Base-by-base conservation (phyloP, 2,329 filamentous ascomycete genomes). In the Apiospora malaysiana region DNA sequence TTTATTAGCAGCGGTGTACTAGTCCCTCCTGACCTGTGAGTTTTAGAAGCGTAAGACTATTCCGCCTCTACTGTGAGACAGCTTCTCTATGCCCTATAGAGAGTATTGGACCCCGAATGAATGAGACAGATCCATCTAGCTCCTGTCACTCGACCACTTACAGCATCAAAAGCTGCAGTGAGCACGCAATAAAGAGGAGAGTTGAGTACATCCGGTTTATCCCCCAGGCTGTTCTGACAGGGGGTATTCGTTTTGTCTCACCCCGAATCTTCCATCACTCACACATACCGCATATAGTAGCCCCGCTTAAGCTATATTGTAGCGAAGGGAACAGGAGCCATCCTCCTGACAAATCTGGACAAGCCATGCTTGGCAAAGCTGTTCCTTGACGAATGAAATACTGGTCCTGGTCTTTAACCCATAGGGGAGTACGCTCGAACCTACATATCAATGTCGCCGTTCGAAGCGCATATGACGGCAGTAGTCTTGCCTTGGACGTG, bases 241-340 rank as follows among this genome's bases (percentile, higher is more conserved):
- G 56, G 56, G 32, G 21, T 63, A 32, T 63, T 5, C 7, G 27
- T 18, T 27, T 40, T 21, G 47, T 45, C 25, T 63, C 32, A 45
- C 56, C 56, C 56, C 56, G 56, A 63, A 40, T 37, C 7, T 63
- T 63, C 56, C 56, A 63, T 40, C 56, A 63, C 56, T 40, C 56
- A 63, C 56, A 40, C 56, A 63, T 63, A 63, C 56, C 56, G 32
- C 32, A 63, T 63, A 63, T 63, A 63, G 56, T 63, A 40, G 56
- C 56, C 56, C 56, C 56, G 56, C 56, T 63, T 14, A 63, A 40
- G 32, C 56, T n/a, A 63, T 63, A 40, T 18, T 63, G 56, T 63
- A 63, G 56, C 32, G 56, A 63, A 40, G 27, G 56, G n/a, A 40
- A 63, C 32, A 63, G 8, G 40, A 21, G 27, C 56, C 56, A 63